Evolutionary conservation across 2,329 filamentous ascomycete genomes (phyloP), one percentile per base, ranked within the genome.

Genomic region (Fusarium nisikadoi): DNA sequence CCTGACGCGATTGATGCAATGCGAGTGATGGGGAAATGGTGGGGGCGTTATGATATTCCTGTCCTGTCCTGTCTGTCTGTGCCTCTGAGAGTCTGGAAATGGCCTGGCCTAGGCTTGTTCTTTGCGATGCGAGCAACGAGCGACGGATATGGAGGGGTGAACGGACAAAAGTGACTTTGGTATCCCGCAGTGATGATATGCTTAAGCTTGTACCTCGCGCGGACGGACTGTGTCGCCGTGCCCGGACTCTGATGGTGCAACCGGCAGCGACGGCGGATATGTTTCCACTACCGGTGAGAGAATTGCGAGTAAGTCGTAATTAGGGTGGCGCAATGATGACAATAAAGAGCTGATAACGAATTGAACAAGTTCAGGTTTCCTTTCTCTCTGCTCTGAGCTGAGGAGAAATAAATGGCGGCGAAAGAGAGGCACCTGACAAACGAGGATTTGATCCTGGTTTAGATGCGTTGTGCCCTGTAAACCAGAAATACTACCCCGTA

Each of bases 131-230:
- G 54, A 73, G 46, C 60, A 56, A 63, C 62, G 62, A 71, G 59
- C 47, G 68, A 68, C 50, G 35, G 69, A 62, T 59, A 59, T 60
- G 49, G 52, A 65, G 55, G 63, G 57, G 60, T 68, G 64, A 35
- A 54, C 46, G 47, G 41, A 57, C 54, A 58, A 46, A 42, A 68
- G 69, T 66, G 55, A 72, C 72, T 59, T 74, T 53, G n/a, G 16
- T 38, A 29, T 38, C 41, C 43, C 19, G 62, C 62, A 42, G 35
- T 49, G 45, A 31, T 47, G 25, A 20, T 62, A 53, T 61, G 62
- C 19, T 42, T 39, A 35, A 59, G 54, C 66, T 73, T 72, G 72
- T 72, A 72, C 70, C 70, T 49, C 56, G 45, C 56, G 45, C 60
- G 49, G 49, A 62, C 56, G 41, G 65, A 45, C 61, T 60, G 41